Conservation (phyloP, 75 land plant genomes). For the Larix kaempferi region DNA sequence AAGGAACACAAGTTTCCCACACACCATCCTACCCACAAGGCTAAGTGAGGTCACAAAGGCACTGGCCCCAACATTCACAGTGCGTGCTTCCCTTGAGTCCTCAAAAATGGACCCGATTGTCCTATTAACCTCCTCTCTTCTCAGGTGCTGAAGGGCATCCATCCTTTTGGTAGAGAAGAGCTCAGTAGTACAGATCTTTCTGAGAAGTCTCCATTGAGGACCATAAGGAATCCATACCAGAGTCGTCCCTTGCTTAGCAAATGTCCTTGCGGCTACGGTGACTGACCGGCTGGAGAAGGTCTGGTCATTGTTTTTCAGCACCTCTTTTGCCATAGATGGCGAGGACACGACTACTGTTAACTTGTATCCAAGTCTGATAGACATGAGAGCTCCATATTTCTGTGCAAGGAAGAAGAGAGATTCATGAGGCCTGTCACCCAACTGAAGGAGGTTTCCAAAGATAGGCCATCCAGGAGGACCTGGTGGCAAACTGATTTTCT, state of each 20-base stretch:
- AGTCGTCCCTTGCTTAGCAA: neutral
- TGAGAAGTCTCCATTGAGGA: neutral
- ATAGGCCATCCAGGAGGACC: constrained; percentile 8
- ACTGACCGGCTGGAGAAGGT: constrained; percentile 2
- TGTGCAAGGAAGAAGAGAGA: constrained; percentile 4
- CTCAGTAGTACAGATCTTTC: constrained; percentile 8
- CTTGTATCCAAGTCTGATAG: neutral
- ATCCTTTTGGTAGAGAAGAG: constrained; percentile 12
- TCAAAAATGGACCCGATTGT: neutral
- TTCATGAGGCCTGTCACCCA: constrained; percentile 5
- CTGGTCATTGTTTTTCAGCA: neutral
- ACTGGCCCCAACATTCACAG: neutral
- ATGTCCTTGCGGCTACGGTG: neutral
- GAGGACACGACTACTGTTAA: constrained; percentile 2
- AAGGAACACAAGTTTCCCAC: neutral
- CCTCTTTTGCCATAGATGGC: constrained; percentile 5
- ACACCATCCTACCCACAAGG: constrained; percentile 6
- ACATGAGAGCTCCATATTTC: constrained; percentile 13
- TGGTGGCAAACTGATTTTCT: neutral
- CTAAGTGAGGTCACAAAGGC: constrained; percentile 1
- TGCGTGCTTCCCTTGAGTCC: neutral
- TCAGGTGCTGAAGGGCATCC: constrained; percentile 3
- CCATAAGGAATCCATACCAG: neutral
- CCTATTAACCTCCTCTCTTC: neutral
- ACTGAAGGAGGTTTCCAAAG: constrained; percentile 1